Conservation (phyloP, 2,329 filamentous ascomycete genomes). For the Fusarium circinatum region DNA sequence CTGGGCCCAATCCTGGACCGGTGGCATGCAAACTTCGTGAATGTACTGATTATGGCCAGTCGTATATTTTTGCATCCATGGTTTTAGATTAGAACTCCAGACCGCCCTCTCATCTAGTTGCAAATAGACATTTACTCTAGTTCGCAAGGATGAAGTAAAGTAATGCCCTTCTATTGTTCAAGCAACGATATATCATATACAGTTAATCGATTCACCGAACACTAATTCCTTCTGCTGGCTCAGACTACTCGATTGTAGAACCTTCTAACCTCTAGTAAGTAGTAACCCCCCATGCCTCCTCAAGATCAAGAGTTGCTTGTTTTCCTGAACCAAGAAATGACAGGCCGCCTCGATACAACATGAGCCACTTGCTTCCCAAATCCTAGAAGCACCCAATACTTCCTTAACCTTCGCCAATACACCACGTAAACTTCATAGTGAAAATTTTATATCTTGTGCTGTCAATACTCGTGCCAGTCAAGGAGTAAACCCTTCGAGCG, state of each 20-base stretch:
- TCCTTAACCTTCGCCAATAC: constrained; percentile 3
- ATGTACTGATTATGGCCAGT: not conserved
- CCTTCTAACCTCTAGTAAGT: constrained; percentile 42
- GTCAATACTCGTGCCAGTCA: constrained; percentile 7
- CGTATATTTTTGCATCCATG: not conserved
- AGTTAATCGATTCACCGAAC: constrained; percentile 2
- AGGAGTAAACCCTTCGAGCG: constrained; percentile 1
- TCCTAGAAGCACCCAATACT: constrained; percentile 3
- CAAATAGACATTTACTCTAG: not conserved
- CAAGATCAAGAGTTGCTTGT: constrained; percentile 14
- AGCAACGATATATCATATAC: constrained; percentile 18
- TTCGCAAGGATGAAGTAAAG: not conserved
- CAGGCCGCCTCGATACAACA: constrained; percentile 18
- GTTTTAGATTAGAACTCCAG: not conserved
- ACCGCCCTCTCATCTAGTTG: not conserved
- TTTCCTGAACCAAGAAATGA: constrained; percentile 9
- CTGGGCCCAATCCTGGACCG: too few species aligned
- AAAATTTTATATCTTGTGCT: constrained; percentile 14
- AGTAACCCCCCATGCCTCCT: constrained; percentile 6
- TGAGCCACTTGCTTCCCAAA: constrained; percentile 23
- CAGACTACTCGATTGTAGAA: constrained; percentile 24
- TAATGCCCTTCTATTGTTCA: constrained; percentile 13
- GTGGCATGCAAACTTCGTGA: not conserved
- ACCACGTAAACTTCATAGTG: constrained; percentile 16
- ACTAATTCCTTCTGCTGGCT: constrained; percentile 14